A percentile compares a stretch with the other conserved stretches of the same genome.
phyloP scores from a whole-genome alignment of 1,284 basidiomycete species.

The Ceratobasidium sp. region DNA sequence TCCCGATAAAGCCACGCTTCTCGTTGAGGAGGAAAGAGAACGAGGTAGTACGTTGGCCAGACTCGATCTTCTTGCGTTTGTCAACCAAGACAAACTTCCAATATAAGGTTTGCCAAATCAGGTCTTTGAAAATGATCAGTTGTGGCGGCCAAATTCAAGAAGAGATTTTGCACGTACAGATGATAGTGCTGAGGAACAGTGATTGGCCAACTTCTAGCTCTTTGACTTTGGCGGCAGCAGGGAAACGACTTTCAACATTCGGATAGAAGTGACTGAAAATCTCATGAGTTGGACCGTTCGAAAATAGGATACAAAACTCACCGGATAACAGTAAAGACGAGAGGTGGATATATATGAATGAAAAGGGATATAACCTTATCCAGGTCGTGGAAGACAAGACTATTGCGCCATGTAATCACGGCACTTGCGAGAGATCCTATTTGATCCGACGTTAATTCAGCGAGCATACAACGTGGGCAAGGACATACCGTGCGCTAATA shows the following conservation, averaged over 20 bases:
- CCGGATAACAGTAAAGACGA: constrained; percentile 89
- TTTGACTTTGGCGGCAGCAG: constrained; percentile 75
- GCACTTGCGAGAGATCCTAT: constrained; percentile 85
- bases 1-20: constrained; percentile 84
- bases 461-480: neutral
- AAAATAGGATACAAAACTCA: constrained; percentile 54
- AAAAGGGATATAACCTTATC: constrained; percentile 94
- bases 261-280: constrained; percentile 81
- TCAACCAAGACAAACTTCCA: constrained; percentile 93
- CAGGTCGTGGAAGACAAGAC: constrained; percentile 92
- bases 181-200: constrained; percentile 72
- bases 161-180: constrained; percentile 64
- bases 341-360: constrained; percentile 88
- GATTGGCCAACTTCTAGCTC: constrained; percentile 70
- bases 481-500: constrained; percentile 74
- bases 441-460: constrained; percentile 44
- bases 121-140: constrained; percentile 61
- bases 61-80: constrained; percentile 84
- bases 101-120: constrained; percentile 88
- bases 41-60: constrained; percentile 86
- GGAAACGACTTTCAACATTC: constrained; percentile 77
- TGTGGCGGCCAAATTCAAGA: constrained; percentile 22
- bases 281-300: constrained; percentile 39
- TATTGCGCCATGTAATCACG: constrained; percentile 96
- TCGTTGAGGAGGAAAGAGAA: constrained; percentile 87